These are phyloP conservation scores for Cryptococcus depauperatus DNA, from an alignment of 1,284 basidiomycete genomes.

Conservation along the genomic window DNA sequence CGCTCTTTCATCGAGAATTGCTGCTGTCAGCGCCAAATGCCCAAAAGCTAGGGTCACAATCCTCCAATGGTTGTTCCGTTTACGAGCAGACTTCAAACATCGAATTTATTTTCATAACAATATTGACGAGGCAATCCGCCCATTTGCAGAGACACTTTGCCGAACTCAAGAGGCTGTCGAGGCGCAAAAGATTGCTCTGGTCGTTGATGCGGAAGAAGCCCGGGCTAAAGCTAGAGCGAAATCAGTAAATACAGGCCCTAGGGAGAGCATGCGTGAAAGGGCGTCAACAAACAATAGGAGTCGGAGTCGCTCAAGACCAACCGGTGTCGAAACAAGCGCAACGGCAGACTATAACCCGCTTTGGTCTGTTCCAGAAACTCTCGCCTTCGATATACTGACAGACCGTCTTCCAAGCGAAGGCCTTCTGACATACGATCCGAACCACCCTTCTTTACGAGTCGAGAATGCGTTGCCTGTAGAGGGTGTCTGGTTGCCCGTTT, in stretches of 20 bases:
- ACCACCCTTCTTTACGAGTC: conserved; percentile 43
- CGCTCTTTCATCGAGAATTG: conserved; percentile 11
- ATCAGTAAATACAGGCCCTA: background rate
- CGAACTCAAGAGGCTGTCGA: conserved; percentile 38
- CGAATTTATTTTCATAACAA: conserved; percentile 61
- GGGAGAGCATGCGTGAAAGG: conserved; percentile 27
- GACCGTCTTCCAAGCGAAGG: conserved; percentile 64
- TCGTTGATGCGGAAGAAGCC: conserved; percentile 23
- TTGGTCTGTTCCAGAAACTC: conserved; percentile 71
- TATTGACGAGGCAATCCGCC: conserved; percentile 41
- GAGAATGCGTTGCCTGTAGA: conserved; percentile 49
- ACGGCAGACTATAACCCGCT: conserved; percentile 49
- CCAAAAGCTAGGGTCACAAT: conserved; percentile 61
- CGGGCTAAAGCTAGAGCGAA: conserved; percentile 13
- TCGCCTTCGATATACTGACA: conserved; percentile 60
- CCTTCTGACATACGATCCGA: conserved; percentile 62
- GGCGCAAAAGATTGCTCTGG: conserved; percentile 23
- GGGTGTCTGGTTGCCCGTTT: conserved; percentile 63
- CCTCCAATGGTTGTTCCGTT: conserved; percentile 79
- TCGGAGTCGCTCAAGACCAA: conserved; percentile 59
- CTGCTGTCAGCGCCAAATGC: conserved; percentile 46
- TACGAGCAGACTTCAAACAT: conserved; percentile 87
- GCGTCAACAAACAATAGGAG: conserved; percentile 43
- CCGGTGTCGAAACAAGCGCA: conserved; percentile 24
- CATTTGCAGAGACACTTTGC: conserved; percentile 43